phyloP scores from a whole-genome alignment of 192 early-diverging fungal genomes.

The Funneliformis geosporum region DNA sequence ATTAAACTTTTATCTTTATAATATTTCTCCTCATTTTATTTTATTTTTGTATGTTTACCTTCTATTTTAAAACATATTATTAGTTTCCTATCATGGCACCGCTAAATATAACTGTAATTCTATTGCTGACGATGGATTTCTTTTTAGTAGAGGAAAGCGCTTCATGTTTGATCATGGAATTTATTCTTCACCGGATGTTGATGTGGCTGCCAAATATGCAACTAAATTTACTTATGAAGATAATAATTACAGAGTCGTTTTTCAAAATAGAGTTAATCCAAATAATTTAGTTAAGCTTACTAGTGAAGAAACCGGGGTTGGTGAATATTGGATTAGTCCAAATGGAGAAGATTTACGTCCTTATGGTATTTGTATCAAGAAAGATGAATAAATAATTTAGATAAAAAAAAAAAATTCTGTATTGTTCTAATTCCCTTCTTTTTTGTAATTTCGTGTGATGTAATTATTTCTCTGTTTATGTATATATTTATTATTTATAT shows the following conservation, averaged over 20 bases:
- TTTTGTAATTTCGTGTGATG: too few species aligned
- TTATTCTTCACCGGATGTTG: conserved; percentile 25
- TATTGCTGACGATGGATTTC: conserved; percentile 26
- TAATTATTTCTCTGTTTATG: too few species aligned
- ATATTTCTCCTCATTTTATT: neutral
- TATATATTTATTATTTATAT: too few species aligned
- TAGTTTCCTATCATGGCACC: conserved; percentile 31
- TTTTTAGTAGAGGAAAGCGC: conserved; percentile 22
- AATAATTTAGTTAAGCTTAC: neutral
- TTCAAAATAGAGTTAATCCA: conserved; percentile 30
- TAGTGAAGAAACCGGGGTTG: neutral
- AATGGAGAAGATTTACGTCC: conserved; percentile 4
- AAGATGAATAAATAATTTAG: neutral
- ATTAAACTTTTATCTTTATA: neutral
- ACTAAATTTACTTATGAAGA: neutral
- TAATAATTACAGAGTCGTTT: neutral
- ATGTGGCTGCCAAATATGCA: conserved; percentile 11
- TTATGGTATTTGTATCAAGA: neutral
- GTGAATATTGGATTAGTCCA: conserved; percentile 5
- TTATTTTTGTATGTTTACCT: neutral
- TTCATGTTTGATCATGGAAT: conserved; percentile 25
- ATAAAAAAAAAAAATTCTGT: too few species aligned
- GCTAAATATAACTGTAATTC: neutral
- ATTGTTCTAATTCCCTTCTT: too few species aligned
- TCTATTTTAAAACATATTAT: neutral